phyloP scores from a whole-genome alignment of 2,329 filamentous ascomycete species.

The Trichoderma asperellum region DNA sequence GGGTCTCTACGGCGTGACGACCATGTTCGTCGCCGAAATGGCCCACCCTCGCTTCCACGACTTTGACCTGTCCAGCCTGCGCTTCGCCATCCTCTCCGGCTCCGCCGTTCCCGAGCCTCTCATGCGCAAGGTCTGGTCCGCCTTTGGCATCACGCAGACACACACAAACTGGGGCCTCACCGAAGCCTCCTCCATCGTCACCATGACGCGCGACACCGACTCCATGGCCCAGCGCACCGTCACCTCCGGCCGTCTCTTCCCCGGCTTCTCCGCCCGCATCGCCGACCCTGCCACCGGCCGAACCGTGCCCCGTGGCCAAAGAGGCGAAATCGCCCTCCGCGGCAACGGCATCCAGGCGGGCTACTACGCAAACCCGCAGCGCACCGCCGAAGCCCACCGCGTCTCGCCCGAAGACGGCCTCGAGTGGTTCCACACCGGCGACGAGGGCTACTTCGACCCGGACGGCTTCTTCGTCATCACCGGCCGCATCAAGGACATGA shows the following conservation, averaged over 20 bases:
- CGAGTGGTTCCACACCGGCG: slow-evolving; percentile 80
- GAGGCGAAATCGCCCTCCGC: slow-evolving; percentile 16
- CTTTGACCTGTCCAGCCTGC: not conserved
- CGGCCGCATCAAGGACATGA: slow-evolving; percentile 82
- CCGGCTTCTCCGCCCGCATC: slow-evolving; percentile 3
- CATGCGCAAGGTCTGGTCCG: slow-evolving; percentile 16
- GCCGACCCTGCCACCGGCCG: not conserved
- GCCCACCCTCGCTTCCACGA: not conserved
- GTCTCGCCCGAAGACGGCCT: slow-evolving; percentile 3
- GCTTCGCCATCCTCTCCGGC: slow-evolving; percentile 1
- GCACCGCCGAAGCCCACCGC: slow-evolving; percentile 13
- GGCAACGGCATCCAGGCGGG: slow-evolving; percentile 17
- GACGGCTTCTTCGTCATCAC: slow-evolving; percentile 82
- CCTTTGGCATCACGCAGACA: slow-evolving; percentile 11
- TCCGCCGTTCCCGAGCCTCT: slow-evolving; percentile 9
- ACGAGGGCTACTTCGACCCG: slow-evolving; percentile 76
- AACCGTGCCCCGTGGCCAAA: slow-evolving; percentile 8
- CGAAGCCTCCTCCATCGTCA: slow-evolving; percentile 11
- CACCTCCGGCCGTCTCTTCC: slow-evolving; percentile 19
- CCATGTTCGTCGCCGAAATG: slow-evolving; percentile 24
- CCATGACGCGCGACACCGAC: slow-evolving; percentile 14
- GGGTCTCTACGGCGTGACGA: slow-evolving; percentile 16
- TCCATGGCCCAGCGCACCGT: not conserved
- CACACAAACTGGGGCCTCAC: slow-evolving; percentile 18
- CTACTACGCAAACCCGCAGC: slow-evolving; percentile 9